phyloP scores from a whole-genome alignment of 257 asterid genomes.

The Haberlea rhodopensis region DNA sequence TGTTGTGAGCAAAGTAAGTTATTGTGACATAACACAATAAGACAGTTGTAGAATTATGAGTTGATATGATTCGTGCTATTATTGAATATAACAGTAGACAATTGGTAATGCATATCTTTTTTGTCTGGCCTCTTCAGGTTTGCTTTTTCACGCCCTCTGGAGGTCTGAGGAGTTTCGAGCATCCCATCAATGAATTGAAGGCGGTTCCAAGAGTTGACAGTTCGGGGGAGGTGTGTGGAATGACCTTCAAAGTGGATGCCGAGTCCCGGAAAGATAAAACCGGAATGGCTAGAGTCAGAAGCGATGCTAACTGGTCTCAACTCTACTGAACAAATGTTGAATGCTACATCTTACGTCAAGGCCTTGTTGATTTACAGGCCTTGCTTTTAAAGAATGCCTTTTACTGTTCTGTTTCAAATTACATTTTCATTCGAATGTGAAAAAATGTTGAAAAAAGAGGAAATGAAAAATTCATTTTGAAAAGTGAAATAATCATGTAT shows the following conservation, averaged over 20 bases:
- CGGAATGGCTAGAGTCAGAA: constrained; percentile 89
- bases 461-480: neutral
- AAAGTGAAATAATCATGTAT: neutral
- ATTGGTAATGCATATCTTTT: too few relatives aligned
- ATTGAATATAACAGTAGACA: too few relatives aligned
- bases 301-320: constrained; percentile 92
- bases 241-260: constrained; percentile 71
- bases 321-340: constrained; percentile 43
- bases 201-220: constrained; percentile 93
- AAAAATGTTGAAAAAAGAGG: too few relatives aligned
- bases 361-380: constrained; percentile 31
- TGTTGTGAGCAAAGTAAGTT: too few relatives aligned
- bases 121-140: constrained; percentile 43
- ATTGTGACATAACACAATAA: too few relatives aligned
- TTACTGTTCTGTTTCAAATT: constrained; percentile 12
- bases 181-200: constrained; percentile 78
- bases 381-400: constrained; percentile 21
- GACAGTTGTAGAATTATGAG: too few relatives aligned
- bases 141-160: constrained; percentile 91
- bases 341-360: constrained; percentile 11
- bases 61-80: too few relatives aligned
- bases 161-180: constrained; percentile 87
- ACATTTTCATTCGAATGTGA: constrained; percentile 1
- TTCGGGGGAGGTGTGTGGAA: constrained; percentile 84
- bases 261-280: constrained; percentile 55